phyloP scores from a whole-genome alignment of 192 early-diverging fungal species.

The Coemansia sp. region DNA sequence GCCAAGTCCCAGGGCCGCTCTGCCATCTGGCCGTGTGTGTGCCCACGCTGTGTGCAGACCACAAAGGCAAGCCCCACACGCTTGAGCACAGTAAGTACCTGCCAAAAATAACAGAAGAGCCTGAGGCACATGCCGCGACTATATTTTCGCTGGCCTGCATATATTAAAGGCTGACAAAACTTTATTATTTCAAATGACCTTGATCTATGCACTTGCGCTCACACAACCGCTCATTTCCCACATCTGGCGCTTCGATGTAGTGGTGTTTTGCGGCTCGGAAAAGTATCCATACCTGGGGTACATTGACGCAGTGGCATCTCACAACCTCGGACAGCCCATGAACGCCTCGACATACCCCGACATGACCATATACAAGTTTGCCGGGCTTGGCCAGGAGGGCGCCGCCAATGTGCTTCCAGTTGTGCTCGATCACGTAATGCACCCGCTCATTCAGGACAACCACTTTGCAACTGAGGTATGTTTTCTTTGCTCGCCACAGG shows the following conservation, averaged over 20 bases:
- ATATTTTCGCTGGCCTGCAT: conserved; percentile 13
- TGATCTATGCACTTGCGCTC: neutral
- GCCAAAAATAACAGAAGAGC: neutral
- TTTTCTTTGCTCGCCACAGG: neutral
- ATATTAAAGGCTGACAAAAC: conserved; percentile 11
- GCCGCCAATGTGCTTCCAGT: conserved; percentile 74
- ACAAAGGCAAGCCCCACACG: conserved; percentile 79
- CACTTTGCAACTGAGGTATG: conserved; percentile 79
- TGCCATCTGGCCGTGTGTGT: conserved; percentile 65
- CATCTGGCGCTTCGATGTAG: conserved; percentile 38
- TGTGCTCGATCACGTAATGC: conserved; percentile 78
- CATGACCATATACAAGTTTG: conserved; percentile 72
- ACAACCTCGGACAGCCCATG: conserved; percentile 71
- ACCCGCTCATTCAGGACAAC: conserved; percentile 68
- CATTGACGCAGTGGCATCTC: conserved; percentile 70
- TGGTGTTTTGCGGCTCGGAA: conserved; percentile 83
- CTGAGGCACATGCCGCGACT: conserved; percentile 4
- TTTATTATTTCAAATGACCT: conserved; percentile 4
- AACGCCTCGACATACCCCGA: conserved; percentile 65
- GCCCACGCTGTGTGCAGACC: conserved; percentile 68
- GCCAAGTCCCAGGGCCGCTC: conserved; percentile 67
- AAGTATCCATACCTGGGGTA: conserved; percentile 68
- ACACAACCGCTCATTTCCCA: neutral
- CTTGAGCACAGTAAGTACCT: conserved; percentile 65
- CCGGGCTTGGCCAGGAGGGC: conserved; percentile 66